Percentiles rank a stretch among this genome's conserved stretches.
Evolutionary conservation across 2,329 filamentous ascomycete species (phyloP).

Genomic region (Aspergillus sojae): DNA sequence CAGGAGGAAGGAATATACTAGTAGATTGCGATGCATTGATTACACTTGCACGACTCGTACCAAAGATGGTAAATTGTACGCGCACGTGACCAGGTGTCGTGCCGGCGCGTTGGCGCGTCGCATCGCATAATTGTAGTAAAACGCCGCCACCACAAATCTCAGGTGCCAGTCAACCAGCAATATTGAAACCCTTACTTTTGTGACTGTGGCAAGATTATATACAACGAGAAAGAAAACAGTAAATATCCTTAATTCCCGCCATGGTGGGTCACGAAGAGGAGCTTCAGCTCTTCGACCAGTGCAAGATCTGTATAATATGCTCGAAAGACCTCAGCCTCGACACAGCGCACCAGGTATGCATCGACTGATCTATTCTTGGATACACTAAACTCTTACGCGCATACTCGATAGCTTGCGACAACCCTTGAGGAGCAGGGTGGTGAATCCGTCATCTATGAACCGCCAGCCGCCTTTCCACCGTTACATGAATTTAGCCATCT

Average conservation of each 20-base stretch:
- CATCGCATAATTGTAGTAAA: slow-evolving; percentile 1
- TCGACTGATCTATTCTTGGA: neutral
- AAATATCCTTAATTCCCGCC: slow-evolving; percentile 8
- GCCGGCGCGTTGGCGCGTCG: slow-evolving; percentile 25
- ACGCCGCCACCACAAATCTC: neutral
- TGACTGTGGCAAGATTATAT: neutral
- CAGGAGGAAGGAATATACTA: neutral
- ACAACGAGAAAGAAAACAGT: neutral
- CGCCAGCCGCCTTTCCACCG: slow-evolving; percentile 38
- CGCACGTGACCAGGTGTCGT: slow-evolving; percentile 31
- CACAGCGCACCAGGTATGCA: slow-evolving; percentile 44
- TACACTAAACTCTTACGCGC: neutral
- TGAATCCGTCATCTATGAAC: slow-evolving; percentile 46
- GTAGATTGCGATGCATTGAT: neutral
- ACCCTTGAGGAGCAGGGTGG: slow-evolving; percentile 54
- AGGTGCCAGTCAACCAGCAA: neutral
- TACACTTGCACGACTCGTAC: neutral
- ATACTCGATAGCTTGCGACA: slow-evolving; percentile 45
- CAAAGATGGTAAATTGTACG: neutral
- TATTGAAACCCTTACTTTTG: neutral
- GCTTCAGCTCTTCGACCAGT: slow-evolving; percentile 47
- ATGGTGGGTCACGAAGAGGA: slow-evolving; percentile 34
- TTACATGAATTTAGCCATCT: slow-evolving; percentile 63
- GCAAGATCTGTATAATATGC: slow-evolving; percentile 50
- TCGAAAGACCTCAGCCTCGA: slow-evolving; percentile 44